Evolutionary conservation across 129 eudicot genomes (phyloP).

Genomic region (Rutidosis leptorrhynchoides): DNA sequence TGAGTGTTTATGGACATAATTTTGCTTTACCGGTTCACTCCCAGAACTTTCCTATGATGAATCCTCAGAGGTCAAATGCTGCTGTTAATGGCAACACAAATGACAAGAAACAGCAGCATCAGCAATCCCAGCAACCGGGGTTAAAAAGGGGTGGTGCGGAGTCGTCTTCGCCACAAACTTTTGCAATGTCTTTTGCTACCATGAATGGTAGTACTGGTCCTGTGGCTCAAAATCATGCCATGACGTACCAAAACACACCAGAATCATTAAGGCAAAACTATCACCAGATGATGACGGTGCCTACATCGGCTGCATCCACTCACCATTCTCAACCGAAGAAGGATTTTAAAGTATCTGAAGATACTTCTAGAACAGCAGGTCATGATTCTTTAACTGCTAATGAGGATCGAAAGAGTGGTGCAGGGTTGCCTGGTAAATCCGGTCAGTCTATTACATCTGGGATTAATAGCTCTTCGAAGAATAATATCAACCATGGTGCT

Average conservation of each 20-base stretch:
- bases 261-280: constrained; percentile 62
- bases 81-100: constrained; percentile 36
- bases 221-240: constrained; percentile 65
- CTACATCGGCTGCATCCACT: constrained; percentile 43
- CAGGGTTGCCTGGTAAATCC: constrained; percentile 35
- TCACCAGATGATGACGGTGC: constrained; percentile 54
- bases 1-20: constrained; percentile 71
- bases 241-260: constrained; percentile 51
- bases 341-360: constrained; percentile 54
- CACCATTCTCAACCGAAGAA: constrained; percentile 64
- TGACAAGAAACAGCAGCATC: constrained; percentile 70
- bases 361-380: constrained; percentile 44
- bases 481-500: constrained; percentile 41
- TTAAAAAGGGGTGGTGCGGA: constrained; percentile 48
- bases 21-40: constrained; percentile 66
- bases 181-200: constrained; percentile 87
- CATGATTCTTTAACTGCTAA: constrained; percentile 47
- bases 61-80: constrained; percentile 39
- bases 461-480: constrained; percentile 63
- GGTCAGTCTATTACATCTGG: constrained; percentile 70
- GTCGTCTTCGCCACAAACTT: constrained; percentile 46
- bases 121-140: constrained; percentile 48
- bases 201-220: constrained; percentile 61
- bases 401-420: constrained; percentile 59
- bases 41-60: constrained; percentile 58